Evolutionary conservation across 495 filamentous ascomycete genomes (phyloP).

Genomic region (Cercophora scortea): DNA sequence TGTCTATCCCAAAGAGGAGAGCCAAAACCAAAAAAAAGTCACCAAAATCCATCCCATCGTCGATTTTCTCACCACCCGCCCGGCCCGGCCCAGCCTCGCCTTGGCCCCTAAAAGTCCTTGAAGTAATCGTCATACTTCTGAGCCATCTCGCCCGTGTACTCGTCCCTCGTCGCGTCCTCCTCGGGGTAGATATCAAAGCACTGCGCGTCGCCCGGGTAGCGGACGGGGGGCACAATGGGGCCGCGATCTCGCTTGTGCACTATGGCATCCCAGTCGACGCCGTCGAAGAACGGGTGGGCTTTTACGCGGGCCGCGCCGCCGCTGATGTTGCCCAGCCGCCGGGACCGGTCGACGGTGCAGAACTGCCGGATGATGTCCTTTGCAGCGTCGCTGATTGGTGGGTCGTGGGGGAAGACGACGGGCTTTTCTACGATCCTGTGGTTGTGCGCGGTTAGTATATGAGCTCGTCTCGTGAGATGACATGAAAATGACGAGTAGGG

Average conservation of each 20-base stretch:
- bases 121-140: conserved; percentile 71
- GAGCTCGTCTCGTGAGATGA: background rate
- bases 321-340: conserved; percentile 78
- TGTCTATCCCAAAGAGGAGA: no score
- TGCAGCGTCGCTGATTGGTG: conserved; percentile 61
- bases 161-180: conserved; percentile 43
- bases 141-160: conserved; percentile 67
- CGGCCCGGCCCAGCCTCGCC: no score
- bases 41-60: background rate
- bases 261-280: conserved; percentile 79
- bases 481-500: background rate
- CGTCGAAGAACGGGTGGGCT: conserved; percentile 75
- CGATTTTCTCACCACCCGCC: background rate
- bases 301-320: conserved; percentile 80
- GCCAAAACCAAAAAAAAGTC: no score
- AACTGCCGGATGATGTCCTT: conserved; percentile 77
- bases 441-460: background rate
- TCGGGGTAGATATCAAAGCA: conserved; percentile 85
- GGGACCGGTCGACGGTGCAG: conserved; percentile 82
- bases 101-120: conserved; percentile 57
- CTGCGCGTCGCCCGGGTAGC: conserved; percentile 72
- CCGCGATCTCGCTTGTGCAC: conserved; percentile 62
- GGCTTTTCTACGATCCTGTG: conserved; percentile 66
- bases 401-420: conserved; percentile 57
- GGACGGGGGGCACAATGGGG: conserved; percentile 78